These are phyloP conservation scores for Dactylorhiza incarnata DNA, from an alignment of 106 monocot species.

Conservation along the genomic window DNA sequence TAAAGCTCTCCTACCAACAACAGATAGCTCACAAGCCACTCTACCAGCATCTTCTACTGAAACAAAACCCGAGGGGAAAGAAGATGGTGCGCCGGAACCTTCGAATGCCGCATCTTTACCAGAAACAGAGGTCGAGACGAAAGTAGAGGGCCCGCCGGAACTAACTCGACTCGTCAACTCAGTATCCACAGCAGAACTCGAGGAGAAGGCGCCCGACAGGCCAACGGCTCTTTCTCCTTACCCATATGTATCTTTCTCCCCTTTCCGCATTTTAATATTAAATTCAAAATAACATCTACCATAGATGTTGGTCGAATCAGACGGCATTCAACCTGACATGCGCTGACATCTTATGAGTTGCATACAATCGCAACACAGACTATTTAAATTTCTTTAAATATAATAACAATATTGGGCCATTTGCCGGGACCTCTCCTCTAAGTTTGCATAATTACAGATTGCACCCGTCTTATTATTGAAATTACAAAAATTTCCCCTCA, in stretches of 20 bases:
- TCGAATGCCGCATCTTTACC: not conserved
- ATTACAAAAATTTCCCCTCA: too few relatives aligned
- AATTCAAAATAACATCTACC: not conserved
- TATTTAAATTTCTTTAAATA: too few relatives aligned
- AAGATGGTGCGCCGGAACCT: not conserved
- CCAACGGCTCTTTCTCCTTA: slow-evolving; percentile 51
- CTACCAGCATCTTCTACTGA: slow-evolving; percentile 31
- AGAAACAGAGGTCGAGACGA: slow-evolving; percentile 9
- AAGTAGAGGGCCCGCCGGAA: slow-evolving; percentile 22
- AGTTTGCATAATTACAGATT: too few relatives aligned
- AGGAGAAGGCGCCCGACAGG: slow-evolving; percentile 13
- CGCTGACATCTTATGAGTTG: too few relatives aligned
- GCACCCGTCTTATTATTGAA: too few relatives aligned
- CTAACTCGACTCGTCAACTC: slow-evolving; percentile 27
- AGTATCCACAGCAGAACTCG: slow-evolving; percentile 32
- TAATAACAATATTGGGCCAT: too few relatives aligned
- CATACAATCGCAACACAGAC: too few relatives aligned
- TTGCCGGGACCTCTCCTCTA: too few relatives aligned
- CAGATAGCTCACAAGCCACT: slow-evolving; percentile 11
- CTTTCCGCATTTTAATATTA: not conserved
- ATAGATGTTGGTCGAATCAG: not conserved
- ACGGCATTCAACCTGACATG: not conserved
- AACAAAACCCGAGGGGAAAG: slow-evolving; percentile 3
- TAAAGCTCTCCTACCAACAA: slow-evolving; percentile 42
- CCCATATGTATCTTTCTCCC: slow-evolving; percentile 30